A percentile compares a stretch with the other conserved stretches of the same genome.
phyloP scores from a whole-genome alignment of 257 asterid species.

The Perilla frutescens region DNA sequence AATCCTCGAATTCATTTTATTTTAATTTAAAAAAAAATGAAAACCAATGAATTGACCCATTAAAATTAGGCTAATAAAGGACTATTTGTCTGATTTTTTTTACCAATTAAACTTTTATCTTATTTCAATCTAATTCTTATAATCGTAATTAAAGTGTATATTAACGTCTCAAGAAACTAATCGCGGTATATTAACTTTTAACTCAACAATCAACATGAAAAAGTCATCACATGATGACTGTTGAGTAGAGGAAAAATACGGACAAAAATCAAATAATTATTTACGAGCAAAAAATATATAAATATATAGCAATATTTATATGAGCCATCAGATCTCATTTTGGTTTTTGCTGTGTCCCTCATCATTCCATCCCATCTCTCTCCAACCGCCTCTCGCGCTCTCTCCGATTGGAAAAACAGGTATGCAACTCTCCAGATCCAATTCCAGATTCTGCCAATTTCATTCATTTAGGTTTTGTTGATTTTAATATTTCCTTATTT shows the following conservation, averaged over 20 bases:
- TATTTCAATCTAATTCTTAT: no score
- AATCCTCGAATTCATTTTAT: no score
- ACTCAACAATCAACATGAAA: not conserved
- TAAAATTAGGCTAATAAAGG: no score
- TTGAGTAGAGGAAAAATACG: not conserved
- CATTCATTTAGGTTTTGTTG: not conserved
- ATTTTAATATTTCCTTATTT: not conserved
- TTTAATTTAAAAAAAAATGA: no score
- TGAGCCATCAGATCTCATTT: slow-evolving; percentile 47
- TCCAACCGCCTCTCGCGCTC: slow-evolving; percentile 37
- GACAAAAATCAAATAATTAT: slow-evolving; percentile 1
- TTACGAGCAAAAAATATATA: not conserved
- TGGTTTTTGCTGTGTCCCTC: slow-evolving; percentile 41
- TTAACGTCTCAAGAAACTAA: no score
- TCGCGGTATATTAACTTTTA: no score
- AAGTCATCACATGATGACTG: not conserved
- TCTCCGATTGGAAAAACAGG: slow-evolving; percentile 41
- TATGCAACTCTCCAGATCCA: slow-evolving; percentile 46
- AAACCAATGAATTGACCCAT: no score
- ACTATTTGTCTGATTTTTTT: no score
- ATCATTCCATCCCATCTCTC: slow-evolving; percentile 28
- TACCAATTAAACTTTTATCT: no score
- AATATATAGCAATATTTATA: slow-evolving; percentile 16
- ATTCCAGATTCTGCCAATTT: slow-evolving; percentile 25
- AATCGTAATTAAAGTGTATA: no score